Base-by-base conservation (phyloP, 1,284 basidiomycete genomes). In the Waitea zeae region DNA sequence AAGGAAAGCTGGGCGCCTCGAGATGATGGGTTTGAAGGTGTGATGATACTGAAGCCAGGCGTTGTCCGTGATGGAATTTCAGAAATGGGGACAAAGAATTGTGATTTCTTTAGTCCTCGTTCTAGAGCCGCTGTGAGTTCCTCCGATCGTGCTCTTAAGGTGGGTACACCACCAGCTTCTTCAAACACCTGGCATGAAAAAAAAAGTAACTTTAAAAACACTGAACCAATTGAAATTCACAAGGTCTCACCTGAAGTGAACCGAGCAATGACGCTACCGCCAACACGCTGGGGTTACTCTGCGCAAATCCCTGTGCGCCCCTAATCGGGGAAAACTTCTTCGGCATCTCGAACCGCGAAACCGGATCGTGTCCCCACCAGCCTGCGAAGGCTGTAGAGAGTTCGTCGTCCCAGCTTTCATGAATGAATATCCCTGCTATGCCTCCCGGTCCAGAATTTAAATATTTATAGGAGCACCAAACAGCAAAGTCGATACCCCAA, bases 391-490 rank as follows among this genome's bases (percentile, higher is more conserved):
- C 88, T 46, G 24, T 26, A n/a, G 24, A 9, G n/a, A 26, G 36
- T 31, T 56, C 54, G 35, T 64, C 58, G 41, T 74, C 62, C 78
- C 80, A 90, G 48, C 74, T 79, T 41, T 83, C 73, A 49, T 95
- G 89, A 12, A 95, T 64, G 52, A 79, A 95, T 34, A 90, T 58
- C 4, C 92, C 95, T n/a, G 77, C 95, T 37, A 97, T 93, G 11
- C 81, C 88, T 12, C 93, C 92, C 3, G 93, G 92, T 1, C 95
- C 89, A 11, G 88, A 80, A 54, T 95, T 97, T 37, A 96, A 71
- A 56, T 97, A 99, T 62, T 96, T 96, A 67, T 95, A 96, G 19
- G 87, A 84, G 56, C 90, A 96, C 89, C 90, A 96, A 13, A 89
- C 88, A 1, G 92, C 93, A 54, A 97, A 97, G 57, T 98, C 93